A percentile compares a stretch with the other conserved stretches of the same genome.
Conservation (phyloP, 257 asterid genomes). For the Schizonepeta tenuifolia region DNA sequence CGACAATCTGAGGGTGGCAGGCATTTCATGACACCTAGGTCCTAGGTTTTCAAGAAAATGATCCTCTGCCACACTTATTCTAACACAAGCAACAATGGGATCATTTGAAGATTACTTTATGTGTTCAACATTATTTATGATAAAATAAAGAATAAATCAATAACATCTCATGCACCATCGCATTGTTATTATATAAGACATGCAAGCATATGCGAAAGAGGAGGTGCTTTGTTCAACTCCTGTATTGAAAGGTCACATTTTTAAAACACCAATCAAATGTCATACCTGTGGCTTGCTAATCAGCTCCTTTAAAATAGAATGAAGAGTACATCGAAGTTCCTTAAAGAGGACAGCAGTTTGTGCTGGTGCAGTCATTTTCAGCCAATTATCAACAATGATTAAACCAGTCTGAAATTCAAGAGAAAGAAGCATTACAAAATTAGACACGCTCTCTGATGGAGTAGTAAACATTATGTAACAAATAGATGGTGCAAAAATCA, state of each 20-base stretch:
- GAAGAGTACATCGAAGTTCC: conserved; percentile 82
- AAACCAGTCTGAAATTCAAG: conserved; percentile 72
- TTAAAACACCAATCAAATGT: conserved; percentile 20
- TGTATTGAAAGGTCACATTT: background rate
- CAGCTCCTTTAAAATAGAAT: conserved; percentile 80
- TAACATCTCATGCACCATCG: background rate
- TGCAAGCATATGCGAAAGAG: background rate
- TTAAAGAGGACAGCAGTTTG: conserved; percentile 94
- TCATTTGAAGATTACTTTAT: background rate
- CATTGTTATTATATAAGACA: background rate
- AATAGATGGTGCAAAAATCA: background rate
- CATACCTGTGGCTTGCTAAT: conserved; percentile 85
- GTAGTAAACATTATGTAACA: background rate
- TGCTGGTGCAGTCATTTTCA: conserved; percentile 89
- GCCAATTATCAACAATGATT: conserved; percentile 77
- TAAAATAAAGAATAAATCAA: background rate
- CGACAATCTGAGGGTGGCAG: too few relatives aligned
- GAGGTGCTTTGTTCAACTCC: background rate
- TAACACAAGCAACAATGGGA: background rate
- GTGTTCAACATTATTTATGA: background rate
- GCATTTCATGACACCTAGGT: background rate
- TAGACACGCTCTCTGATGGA: conserved; percentile 9
- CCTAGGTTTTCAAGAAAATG: background rate
- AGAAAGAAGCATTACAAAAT: conserved; percentile 25
- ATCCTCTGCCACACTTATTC: background rate